Percentiles rank a stretch among this genome's conserved stretches.
phyloP scores from a whole-genome alignment of 768 basidiomycete genomes.

The Glaciozyma antarctica region DNA sequence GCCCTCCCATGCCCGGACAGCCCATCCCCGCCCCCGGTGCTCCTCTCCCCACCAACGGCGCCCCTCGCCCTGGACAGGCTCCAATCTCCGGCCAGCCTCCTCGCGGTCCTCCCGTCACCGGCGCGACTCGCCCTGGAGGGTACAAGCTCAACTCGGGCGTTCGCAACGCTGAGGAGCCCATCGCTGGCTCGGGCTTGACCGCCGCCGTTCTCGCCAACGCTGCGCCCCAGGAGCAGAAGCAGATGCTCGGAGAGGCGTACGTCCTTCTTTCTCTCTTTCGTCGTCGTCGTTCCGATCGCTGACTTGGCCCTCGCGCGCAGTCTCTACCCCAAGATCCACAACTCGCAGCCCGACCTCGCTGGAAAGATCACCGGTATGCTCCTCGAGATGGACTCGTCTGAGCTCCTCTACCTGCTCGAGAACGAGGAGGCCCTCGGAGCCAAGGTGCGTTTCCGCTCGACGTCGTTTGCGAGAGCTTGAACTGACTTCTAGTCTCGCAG shows the following conservation, averaged over 20 bases:
- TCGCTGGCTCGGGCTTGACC: constrained; percentile 44
- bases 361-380: constrained; percentile 95
- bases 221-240: constrained; percentile 81
- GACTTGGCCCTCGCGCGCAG: not conserved
- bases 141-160: constrained; percentile 23
- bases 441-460: constrained; percentile 48
- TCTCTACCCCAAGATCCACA: constrained; percentile 42
- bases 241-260: constrained; percentile 81
- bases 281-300: constrained; percentile 12
- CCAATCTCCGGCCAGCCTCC: constrained; percentile 40
- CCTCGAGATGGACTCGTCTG: constrained; percentile 95
- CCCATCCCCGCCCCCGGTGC: constrained; percentile 46
- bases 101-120: constrained; percentile 43
- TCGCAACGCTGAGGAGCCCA: constrained; percentile 30
- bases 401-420: constrained; percentile 71
- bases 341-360: constrained; percentile 79
- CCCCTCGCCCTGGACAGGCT: constrained; percentile 38
- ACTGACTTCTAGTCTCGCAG: not conserved
- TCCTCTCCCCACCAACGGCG: constrained; percentile 42
- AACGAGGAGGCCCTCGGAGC: constrained; percentile 61
- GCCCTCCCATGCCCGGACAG: constrained; percentile 33
- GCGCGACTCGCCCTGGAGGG: constrained; percentile 32
- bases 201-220: constrained; percentile 55
- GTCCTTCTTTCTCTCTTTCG: not conserved
- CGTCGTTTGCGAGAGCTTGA: not conserved